These are phyloP conservation scores for Hypoxylon rubiginosum DNA, from an alignment of 2,329 filamentous ascomycete genomes.

Conservation along the genomic window DNA sequence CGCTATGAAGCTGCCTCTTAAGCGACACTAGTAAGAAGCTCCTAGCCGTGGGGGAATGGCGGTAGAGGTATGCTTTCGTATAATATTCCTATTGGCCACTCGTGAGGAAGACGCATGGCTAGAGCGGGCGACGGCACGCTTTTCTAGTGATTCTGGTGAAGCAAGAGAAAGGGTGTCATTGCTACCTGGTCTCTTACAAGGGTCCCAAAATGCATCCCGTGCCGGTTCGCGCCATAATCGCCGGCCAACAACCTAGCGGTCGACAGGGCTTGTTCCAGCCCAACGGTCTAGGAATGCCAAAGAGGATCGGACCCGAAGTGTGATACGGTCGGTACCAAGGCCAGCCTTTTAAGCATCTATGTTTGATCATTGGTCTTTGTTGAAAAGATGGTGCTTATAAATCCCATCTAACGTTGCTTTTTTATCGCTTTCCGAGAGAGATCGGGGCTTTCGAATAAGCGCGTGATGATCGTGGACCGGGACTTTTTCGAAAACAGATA, in stretches of 20 bases:
- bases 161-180: conserved; percentile 13
- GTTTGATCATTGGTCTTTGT: conserved; percentile 3
- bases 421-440: conserved; percentile 7
- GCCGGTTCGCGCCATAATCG: conserved; percentile 5
- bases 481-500: neutral
- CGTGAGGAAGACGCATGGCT: neutral
- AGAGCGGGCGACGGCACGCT: neutral
- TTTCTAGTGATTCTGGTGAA: neutral
- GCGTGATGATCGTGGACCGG: conserved; percentile 16
- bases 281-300: neutral
- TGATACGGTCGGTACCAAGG: neutral
- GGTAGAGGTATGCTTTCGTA: neutral
- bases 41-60: neutral
- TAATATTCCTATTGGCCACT: neutral
- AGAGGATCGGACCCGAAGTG: neutral
- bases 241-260: conserved; percentile 3
- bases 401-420: conserved; percentile 13
- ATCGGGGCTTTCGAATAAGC: neutral
- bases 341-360: neutral
- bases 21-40: neutral
- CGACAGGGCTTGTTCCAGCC: neutral
- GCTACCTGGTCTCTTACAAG: conserved; percentile 20
- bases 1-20: neutral
- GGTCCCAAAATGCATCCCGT: conserved; percentile 7
- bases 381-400: conserved; percentile 12